A percentile compares a stretch with the other conserved stretches of the same genome.
phyloP scores from a whole-genome alignment of 768 basidiomycete species.

The Phaeotremella skinneri region DNA sequence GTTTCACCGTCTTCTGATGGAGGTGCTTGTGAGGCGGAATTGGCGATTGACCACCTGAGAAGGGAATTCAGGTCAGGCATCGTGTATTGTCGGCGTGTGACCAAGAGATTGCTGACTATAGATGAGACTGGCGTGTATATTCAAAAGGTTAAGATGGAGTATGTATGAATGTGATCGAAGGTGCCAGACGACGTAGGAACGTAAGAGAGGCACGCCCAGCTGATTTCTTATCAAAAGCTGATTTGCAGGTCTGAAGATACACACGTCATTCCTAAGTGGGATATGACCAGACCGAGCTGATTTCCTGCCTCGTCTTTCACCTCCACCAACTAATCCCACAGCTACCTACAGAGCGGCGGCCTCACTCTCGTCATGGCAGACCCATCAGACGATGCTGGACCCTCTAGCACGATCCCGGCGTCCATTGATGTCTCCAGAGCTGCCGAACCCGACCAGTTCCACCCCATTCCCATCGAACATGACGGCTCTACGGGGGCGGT shows the following conservation, averaged over 20 bases:
- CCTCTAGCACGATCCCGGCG: conserved; percentile 19
- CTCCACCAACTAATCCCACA: neutral
- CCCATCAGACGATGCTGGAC: conserved; percentile 16
- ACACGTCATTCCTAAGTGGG: no score
- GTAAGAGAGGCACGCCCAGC: no score
- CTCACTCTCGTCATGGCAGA: conserved; percentile 19
- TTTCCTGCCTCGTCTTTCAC: no score
- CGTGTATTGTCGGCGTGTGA: conserved; percentile 1
- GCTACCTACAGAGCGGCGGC: neutral
- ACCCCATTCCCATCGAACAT: conserved; percentile 22
- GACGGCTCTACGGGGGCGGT: neutral
- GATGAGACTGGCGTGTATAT: no score
- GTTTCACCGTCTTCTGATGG: neutral
- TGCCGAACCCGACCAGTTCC: conserved; percentile 23
- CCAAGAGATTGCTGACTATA: no score
- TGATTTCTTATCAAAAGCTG: no score
- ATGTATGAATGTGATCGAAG: neutral
- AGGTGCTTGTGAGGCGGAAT: conserved; percentile 18
- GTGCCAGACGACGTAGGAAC: no score
- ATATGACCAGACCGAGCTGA: no score
- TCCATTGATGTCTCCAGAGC: conserved; percentile 24
- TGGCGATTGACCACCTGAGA: conserved; percentile 45
- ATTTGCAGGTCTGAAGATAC: no score
- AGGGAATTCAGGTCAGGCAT: conserved; percentile 48
- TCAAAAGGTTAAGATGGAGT: neutral